Evolutionary conservation across 2,329 filamentous ascomycete species (phyloP).

Genomic region (Penicillium psychrosexuale): DNA sequence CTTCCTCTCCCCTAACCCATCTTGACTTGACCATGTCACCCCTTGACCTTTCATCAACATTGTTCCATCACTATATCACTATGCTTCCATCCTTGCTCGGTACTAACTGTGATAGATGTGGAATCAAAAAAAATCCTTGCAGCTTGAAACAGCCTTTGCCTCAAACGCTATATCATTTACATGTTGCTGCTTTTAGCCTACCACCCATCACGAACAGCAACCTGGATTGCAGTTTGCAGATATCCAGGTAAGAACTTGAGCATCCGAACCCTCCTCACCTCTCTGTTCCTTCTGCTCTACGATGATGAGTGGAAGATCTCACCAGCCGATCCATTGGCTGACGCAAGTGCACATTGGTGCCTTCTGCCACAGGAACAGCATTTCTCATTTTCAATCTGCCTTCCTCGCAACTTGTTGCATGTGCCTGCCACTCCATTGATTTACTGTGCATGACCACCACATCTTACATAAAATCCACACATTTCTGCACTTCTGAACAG

Average conservation of each 20-base stretch:
- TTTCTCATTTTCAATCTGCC: background rate
- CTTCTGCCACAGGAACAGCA: background rate
- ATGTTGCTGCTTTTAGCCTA: background rate
- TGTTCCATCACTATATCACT: too few relatives aligned
- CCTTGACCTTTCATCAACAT: background rate
- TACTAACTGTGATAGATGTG: background rate
- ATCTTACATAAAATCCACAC: background rate
- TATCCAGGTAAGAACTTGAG: background rate
- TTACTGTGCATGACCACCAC: background rate
- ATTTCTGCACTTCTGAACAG: background rate
- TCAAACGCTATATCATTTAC: too few relatives aligned
- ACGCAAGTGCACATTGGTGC: background rate
- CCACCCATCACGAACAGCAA: background rate
- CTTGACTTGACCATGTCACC: background rate
- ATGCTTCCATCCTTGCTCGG: background rate
- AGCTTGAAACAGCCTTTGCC: background rate
- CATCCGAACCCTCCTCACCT: background rate
- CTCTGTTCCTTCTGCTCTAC: background rate
- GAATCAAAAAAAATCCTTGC: background rate
- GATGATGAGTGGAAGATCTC: background rate
- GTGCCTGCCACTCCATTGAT: background rate
- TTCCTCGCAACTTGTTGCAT: background rate
- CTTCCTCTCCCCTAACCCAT: too few relatives aligned
- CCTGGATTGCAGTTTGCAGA: background rate
- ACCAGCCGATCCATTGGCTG: background rate